These are phyloP conservation scores for Pythium scleroteichum DNA, from an alignment of 352 stramenopile species.

Conservation along the genomic window DNA sequence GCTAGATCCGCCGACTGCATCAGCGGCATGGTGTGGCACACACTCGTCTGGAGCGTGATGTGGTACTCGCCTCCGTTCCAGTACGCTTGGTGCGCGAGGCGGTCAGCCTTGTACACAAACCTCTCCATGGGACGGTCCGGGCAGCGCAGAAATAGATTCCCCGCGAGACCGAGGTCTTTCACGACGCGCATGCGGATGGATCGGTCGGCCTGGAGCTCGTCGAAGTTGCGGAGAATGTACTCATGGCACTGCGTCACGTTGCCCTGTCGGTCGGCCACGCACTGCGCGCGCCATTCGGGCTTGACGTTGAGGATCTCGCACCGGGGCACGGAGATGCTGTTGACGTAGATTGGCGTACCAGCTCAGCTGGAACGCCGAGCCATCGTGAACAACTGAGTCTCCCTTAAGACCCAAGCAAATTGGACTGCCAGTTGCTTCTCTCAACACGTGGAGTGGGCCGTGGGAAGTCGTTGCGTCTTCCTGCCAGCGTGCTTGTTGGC, in stretches of 20 bases:
- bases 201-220: constrained; percentile 30
- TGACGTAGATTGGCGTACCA: constrained; percentile 26
- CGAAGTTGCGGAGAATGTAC: constrained; percentile 52
- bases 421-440: too few species aligned
- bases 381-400: too few species aligned
- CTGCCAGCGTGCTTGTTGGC: too few species aligned
- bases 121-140: constrained; percentile 30
- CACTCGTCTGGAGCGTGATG: constrained; percentile 50
- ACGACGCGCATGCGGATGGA: constrained; percentile 34
- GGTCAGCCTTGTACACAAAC: constrained; percentile 56
- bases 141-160: constrained; percentile 52
- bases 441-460: too few species aligned
- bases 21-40: constrained; percentile 39
- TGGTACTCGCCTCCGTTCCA: constrained; percentile 50
- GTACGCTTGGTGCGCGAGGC: constrained; percentile 49
- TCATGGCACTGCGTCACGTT: constrained; percentile 41
- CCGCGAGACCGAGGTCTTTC: constrained; percentile 38
- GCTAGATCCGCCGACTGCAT: constrained; percentile 37
- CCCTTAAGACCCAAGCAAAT: too few species aligned
- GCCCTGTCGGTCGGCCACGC: constrained; percentile 20
- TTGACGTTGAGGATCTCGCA: constrained; percentile 19
- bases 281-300: constrained; percentile 23
- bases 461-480: too few species aligned
- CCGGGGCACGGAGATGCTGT: constrained; percentile 35
- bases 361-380: too few species aligned